Evolutionary conservation across 164 flowering plant species (phyloP), one percentile per base, ranked within the genome.

Genomic region (Annona cherimola): DNA sequence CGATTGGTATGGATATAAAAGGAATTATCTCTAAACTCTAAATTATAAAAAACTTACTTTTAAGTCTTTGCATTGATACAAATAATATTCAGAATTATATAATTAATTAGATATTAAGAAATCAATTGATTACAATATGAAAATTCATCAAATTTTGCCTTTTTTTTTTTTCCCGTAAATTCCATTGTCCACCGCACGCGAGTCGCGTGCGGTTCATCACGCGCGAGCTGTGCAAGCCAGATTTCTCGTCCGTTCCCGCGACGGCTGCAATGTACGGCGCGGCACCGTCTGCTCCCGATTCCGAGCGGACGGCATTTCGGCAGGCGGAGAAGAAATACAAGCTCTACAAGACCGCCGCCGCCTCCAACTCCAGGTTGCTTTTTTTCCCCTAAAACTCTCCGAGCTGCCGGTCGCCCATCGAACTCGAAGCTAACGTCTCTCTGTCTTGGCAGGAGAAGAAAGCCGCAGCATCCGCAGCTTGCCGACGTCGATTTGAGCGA

Each of bases 311-410:
- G 0, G 97, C 96, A 35, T 93, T 95, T 83, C 81, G 94, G 63
- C 80, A 63, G 78, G 91, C 98, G 1, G 99, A 95, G 86, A 95
- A 95, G 91, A 89, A 88, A 71, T 95, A 93, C 89, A 95, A 93
- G 83, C 91, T 95, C 20, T 93, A 89, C 69, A 88, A 90, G 78
- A 85, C 83, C 5, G 9, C 57, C 1, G 64, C 78, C 61, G 63
- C 60, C 41, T 20, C 78, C 19, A 89, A 79, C 60, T 18, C 78
- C 60, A 86, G 81, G 98, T 85, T 75, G 11, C 18, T 4, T 12
- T 64, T 42, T n/a, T 26, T 26, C 35, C 35, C 35, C 35, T 26
- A 26, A 11, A 64, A 8, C 45, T 45, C 43, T 39, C 69, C 50
- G 44, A 44, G 44, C 40, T 66, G 69, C 55, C 54, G 54, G 54